These are phyloP conservation scores for Takashimella tepidaria DNA, from an alignment of 1,284 basidiomycete species.

Conservation along the genomic window DNA sequence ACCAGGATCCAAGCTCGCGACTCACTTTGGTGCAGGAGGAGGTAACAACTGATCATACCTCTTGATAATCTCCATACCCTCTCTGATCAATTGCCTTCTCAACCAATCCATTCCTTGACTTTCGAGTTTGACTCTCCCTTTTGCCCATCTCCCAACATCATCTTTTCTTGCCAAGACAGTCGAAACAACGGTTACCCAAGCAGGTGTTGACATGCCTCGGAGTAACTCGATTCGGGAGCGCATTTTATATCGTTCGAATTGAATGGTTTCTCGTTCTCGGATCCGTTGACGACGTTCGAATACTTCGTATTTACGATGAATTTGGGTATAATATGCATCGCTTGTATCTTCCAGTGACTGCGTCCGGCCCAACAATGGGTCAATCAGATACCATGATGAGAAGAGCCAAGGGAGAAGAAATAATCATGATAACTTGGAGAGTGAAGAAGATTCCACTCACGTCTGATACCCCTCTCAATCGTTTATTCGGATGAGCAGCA, in stretches of 20 bases:
- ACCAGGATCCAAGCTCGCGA: neutral
- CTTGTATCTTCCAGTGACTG: slow-evolving; percentile 66
- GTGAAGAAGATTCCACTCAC: slow-evolving; percentile 14
- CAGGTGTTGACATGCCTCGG: slow-evolving; percentile 44
- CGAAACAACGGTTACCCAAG: slow-evolving; percentile 28
- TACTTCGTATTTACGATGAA: slow-evolving; percentile 78
- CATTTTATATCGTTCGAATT: slow-evolving; percentile 85
- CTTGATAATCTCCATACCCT: slow-evolving; percentile 41
- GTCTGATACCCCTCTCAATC: slow-evolving; percentile 20
- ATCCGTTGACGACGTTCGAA: slow-evolving; percentile 78
- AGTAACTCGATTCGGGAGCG: slow-evolving; percentile 81
- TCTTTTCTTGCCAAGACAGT: slow-evolving; percentile 16
- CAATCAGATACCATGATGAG: neutral
- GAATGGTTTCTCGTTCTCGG: slow-evolving; percentile 82
- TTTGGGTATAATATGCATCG: slow-evolving; percentile 74
- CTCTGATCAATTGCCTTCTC: slow-evolving; percentile 30
- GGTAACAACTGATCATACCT: slow-evolving; percentile 24
- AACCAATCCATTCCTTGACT: slow-evolving; percentile 37
- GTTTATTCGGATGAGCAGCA: slow-evolving; percentile 21
- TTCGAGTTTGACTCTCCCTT: slow-evolving; percentile 31
- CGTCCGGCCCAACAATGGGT: neutral
- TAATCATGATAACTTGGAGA: no score
- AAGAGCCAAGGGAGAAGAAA: no score
- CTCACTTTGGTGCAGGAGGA: slow-evolving; percentile 22
- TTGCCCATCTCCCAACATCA: slow-evolving; percentile 18